Evolutionary conservation across 129 eudicot genomes (phyloP).

Genomic region (Cynara cardunculus): DNA sequence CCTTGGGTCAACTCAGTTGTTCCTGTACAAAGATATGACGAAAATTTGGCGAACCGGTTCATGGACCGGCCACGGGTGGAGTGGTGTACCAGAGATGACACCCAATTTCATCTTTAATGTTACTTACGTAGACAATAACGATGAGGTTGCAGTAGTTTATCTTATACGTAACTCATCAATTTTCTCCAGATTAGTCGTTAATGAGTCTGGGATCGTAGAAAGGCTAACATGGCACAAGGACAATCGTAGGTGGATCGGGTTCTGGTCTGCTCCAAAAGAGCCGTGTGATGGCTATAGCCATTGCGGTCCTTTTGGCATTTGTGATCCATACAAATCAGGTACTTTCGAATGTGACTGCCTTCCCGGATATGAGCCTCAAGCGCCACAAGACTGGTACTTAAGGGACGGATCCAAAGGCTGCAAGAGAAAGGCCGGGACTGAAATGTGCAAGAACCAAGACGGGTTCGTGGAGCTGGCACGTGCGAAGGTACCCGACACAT

Average conservation of each 20-base stretch:
- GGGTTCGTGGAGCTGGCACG: constrained; percentile 41
- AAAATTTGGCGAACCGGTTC: constrained; percentile 37
- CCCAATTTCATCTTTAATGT: constrained; percentile 2
- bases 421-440: constrained; percentile 14
- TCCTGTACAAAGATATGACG: constrained; percentile 24
- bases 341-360: constrained; percentile 38
- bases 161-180: constrained; percentile 27
- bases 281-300: constrained; percentile 38
- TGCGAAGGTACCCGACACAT: constrained; percentile 45
- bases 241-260: constrained; percentile 22
- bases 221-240: constrained; percentile 30
- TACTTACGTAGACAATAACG: constrained; percentile 21
- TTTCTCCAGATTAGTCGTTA: constrained; percentile 31
- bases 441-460: constrained; percentile 21
- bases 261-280: constrained; percentile 34
- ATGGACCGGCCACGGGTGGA: constrained; percentile 42
- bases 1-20: constrained; percentile 38
- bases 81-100: constrained; percentile 30
- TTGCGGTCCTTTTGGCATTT: constrained; percentile 42
- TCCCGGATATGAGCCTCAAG: constrained; percentile 43
- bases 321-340: constrained; percentile 14
- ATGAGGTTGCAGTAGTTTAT: constrained; percentile 17
- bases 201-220: constrained; percentile 21
- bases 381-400: constrained; percentile 35
- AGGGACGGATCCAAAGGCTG: constrained; percentile 52